Percentiles rank a stretch among this genome's conserved stretches.
These are phyloP conservation scores for Marasmius tenuissimus DNA, from an alignment of 1,284 basidiomycete species.

Conservation along the genomic window DNA sequence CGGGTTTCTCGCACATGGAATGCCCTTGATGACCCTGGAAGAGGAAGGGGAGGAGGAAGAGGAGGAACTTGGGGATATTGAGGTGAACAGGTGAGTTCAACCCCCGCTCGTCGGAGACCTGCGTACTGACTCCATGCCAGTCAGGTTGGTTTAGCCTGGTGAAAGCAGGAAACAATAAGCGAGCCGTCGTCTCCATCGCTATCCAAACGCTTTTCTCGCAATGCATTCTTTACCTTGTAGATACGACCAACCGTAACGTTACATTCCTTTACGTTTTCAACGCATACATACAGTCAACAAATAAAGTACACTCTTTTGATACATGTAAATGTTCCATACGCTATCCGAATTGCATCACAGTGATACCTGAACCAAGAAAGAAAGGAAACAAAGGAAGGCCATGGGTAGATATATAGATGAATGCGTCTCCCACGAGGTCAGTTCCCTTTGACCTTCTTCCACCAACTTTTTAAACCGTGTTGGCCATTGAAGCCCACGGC, in stretches of 20 bases:
- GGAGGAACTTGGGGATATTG: background rate
- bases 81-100: background rate
- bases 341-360: background rate
- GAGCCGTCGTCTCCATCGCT: background rate
- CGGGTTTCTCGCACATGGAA: slow-evolving; percentile 2
- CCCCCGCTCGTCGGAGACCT: background rate
- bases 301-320: background rate
- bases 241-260: background rate
- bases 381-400: background rate
- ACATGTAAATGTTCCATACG: background rate
- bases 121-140: background rate
- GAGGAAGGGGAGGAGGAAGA: slow-evolving; percentile 7
- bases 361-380: background rate
- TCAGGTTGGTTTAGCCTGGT: background rate
- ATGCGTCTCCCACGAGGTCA: background rate
- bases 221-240: background rate
- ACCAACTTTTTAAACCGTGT: slow-evolving; percentile 75
- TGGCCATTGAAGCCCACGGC: slow-evolving; percentile 67
- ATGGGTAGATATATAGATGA: too few relatives aligned
- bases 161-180: background rate
- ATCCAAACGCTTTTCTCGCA: background rate
- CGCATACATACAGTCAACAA: background rate
- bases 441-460: slow-evolving; percentile 28
- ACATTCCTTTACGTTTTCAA: background rate
- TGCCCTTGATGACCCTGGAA: background rate